Base-by-base conservation (phyloP, 139 green algal species). In the Choricystis sp. region DNA sequence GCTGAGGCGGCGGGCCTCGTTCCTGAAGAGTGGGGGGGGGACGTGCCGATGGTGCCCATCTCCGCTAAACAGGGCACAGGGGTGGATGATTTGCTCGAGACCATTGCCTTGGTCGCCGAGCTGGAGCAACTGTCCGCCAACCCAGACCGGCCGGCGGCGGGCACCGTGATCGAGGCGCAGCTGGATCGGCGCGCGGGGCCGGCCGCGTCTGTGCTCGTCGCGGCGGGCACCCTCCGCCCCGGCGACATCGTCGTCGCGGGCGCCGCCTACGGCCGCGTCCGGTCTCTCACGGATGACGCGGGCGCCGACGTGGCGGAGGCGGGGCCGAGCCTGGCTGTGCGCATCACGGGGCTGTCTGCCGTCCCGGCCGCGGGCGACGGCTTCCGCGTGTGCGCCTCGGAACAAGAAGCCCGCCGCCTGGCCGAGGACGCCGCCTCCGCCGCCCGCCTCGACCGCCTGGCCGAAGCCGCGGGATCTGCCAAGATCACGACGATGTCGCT, bases 21-120 rank as follows among this genome's bases (percentile, higher is more conserved):
- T 67, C 80, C 86, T 19, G 93, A 99, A 77, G 92, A 96, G 70
- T 99, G 93, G 93, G 93, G 93, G 23, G 93, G 93, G 62, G 84
- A 83, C 64, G 87, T 80, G 1, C 77, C 88, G 55, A 90, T 97
- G 75, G 82, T 97, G 22, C 55, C 71, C 40, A 87, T 98, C 60
- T 86, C 71, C 29, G 87, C 91, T 28, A 95, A 96, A 77, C 94
- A 79, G 60, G 87, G 87, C 29, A 60, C 78, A 29, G 82, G 83
- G 20, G 76, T 95, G 25, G 83, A 92, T 57, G 71, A 77, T 1
- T 81, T 95, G 60, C 78, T 95, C 31, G 85, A 94, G 72, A 88
- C 79, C 22, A 64, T 70, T 49, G 3, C 57, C 3, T 83, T 94
- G 66, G 69, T 89, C 22, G 86, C 91, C 21, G 91, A 98, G 80